Percentiles rank a stretch among this genome's conserved stretches.
Conservation (phyloP, 306 rosid species). For the Biancaea sappan region DNA sequence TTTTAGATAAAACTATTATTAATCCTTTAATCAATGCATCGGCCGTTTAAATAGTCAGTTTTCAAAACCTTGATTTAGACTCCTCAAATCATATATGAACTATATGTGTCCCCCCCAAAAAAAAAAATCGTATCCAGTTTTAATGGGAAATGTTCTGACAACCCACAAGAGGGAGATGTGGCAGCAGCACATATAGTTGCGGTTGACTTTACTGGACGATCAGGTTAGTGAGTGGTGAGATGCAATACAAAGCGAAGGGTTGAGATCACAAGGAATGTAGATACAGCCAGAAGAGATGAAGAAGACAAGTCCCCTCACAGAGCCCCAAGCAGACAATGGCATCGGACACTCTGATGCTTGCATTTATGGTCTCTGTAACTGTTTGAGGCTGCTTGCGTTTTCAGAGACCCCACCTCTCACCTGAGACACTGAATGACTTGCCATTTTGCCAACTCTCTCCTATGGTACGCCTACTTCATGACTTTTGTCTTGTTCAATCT, state of each 20-base stretch:
- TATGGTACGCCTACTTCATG: constrained; percentile 34
- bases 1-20: no score
- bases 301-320: constrained; percentile 37
- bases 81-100: no score
- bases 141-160: background rate
- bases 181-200: background rate
- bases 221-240: background rate
- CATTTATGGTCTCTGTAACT: constrained; percentile 59
- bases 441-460: constrained; percentile 50
- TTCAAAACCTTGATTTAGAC: no score
- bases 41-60: no score
- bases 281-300: constrained; percentile 16
- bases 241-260: constrained; percentile 39
- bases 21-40: no score
- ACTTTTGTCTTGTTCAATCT: no score
- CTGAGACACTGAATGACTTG: constrained; percentile 33
- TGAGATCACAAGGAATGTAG: constrained; percentile 59
- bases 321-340: constrained; percentile 40
- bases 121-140: no score
- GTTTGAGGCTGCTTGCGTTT: constrained; percentile 55
- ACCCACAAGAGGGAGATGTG: background rate
- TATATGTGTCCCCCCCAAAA: no score
- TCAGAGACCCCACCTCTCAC: constrained; percentile 34
- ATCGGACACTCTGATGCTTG: constrained; percentile 44
- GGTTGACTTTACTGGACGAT: constrained; percentile 33